These are phyloP conservation scores for Calonectria leucothoes DNA, from an alignment of 2,329 filamentous ascomycete species.

Conservation along the genomic window DNA sequence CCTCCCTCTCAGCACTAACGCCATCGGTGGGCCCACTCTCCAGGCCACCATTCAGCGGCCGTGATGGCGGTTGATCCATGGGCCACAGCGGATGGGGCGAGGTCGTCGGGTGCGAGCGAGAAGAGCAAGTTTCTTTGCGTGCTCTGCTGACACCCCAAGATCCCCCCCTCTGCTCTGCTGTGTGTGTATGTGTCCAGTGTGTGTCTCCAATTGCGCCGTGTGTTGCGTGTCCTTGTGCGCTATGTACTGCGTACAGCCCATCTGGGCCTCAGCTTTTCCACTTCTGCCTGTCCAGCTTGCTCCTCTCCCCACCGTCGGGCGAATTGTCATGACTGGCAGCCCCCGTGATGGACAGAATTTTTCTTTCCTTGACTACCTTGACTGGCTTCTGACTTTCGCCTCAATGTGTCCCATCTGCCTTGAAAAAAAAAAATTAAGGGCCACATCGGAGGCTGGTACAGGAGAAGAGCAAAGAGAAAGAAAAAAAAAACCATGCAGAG, in stretches of 20 bases:
- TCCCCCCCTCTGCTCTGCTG: constrained; percentile 6
- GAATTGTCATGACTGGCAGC: constrained; percentile 39
- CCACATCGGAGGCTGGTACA: constrained; percentile 30
- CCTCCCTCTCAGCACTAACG: constrained; percentile 44
- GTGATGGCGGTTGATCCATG: constrained; percentile 23
- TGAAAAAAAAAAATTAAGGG: constrained; percentile 26
- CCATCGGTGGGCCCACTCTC: constrained; percentile 44
- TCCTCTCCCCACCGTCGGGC: constrained; percentile 37
- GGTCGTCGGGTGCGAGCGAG: constrained; percentile 15
- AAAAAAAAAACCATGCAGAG: constrained; percentile 3
- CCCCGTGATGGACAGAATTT: constrained; percentile 40
- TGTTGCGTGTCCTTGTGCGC: constrained; percentile 6
- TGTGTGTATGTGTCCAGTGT: constrained; percentile 25
- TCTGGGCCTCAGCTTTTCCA: constrained; percentile 23
- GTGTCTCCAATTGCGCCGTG: constrained; percentile 21
- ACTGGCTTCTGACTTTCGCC: constrained; percentile 33
- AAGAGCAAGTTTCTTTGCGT: constrained; percentile 19
- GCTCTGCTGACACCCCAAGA: constrained; percentile 43
- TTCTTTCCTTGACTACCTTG: constrained; percentile 16
- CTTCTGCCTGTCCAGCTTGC: constrained; percentile 31
- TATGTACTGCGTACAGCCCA: constrained; percentile 11
- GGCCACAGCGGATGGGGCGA: constrained; percentile 22
- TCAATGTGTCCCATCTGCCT: constrained; percentile 27
- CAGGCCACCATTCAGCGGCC: constrained; percentile 39
- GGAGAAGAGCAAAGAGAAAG: neutral